Conservation (phyloP, 1,284 basidiomycete species). For the Termitomyces sp. region DNA sequence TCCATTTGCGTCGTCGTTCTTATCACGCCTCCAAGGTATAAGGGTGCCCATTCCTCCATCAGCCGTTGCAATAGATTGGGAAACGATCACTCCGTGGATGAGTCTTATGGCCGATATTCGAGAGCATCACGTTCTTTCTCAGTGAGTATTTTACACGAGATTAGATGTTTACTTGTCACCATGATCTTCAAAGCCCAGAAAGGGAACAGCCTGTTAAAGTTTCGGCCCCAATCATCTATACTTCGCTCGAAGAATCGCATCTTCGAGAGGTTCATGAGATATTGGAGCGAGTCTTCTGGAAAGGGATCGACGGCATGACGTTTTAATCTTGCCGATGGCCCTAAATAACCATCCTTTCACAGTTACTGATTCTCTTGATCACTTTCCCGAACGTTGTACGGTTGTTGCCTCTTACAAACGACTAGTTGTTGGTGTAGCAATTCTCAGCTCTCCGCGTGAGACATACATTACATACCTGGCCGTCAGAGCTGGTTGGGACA, state of each 20-base stretch:
- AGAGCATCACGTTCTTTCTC: conserved; percentile 52
- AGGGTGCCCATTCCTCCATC: conserved; percentile 23
- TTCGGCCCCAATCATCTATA: conserved; percentile 55
- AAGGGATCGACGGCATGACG: conserved; percentile 60
- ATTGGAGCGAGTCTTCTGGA: conserved; percentile 63
- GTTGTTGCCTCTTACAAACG: conserved; percentile 65
- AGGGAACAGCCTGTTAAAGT: conserved; percentile 37
- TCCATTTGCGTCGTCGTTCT: conserved; percentile 56
- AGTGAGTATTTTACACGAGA: conserved; percentile 38
- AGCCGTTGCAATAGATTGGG: conserved; percentile 62
- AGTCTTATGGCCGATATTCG: conserved; percentile 64
- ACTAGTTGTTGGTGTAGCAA: conserved; percentile 65
- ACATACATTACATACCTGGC: conserved; percentile 77
- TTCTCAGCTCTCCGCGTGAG: conserved; percentile 72
- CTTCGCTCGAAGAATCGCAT: conserved; percentile 53
- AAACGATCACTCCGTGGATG: conserved; percentile 66
- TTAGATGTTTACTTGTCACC: background rate
- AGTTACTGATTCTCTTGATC: conserved; percentile 67
- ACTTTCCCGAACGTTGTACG: conserved; percentile 63
- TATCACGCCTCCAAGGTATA: conserved; percentile 51
- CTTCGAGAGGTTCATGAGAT: conserved; percentile 66
- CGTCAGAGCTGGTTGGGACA: conserved; percentile 74
- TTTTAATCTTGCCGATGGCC: background rate
- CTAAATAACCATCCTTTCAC: conserved; percentile 6
- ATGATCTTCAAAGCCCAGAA: conserved; percentile 42